Evolutionary conservation across 768 basidiomycete genomes (phyloP), one percentile per base, ranked within the genome.

Genomic region (Harrya chromipes): DNA sequence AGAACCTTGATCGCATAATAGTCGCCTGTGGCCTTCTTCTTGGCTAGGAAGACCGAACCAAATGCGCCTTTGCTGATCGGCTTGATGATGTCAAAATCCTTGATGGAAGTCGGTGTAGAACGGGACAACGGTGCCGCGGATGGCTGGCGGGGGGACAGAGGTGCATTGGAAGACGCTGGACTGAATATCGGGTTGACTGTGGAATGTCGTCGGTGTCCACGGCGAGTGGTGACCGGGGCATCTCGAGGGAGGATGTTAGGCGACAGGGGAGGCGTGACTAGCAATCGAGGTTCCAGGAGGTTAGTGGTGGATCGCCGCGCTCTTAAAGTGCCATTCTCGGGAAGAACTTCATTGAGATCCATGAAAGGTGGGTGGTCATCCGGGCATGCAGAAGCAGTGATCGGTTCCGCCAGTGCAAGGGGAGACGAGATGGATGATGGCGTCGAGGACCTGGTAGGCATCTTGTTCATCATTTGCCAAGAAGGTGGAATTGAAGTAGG

Each of bases 1-100:
- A 99, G 72, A n/a, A 98, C 94, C 71, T 99, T 99, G 82, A 99
- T 95, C 23, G 97, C 97, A 72, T 87, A 99, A 70, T 97, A 98
- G 70, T 98, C 97, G 45, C 97, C 97, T 2, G 97, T 99, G 6
- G 81, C 88, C 61, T 92, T 94, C 80, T 99, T 99, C 77, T 95
- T 98, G 37, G 97, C 91, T 45, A 99, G 79, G 70, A 97, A 99
- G 46, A 99, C 97, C 9, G 94, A 94, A 14, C 97, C 97, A 66
- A 99, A 98, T 2, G 97, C 97, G 46, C 97, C 97, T 65, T 97
- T 97, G 68, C 90, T 93, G 66, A 99, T 99, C 4, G 97, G 97
- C 69, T 99, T 99, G 76, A 99, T 95, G 64, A 99, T 85, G 63
- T 98, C 95, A 61, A 99, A 99, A 67, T 99, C 97, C 69, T 94